Base-by-base conservation (phyloP, 2,329 filamentous ascomycete genomes). In the Penicillium sumatraense region DNA sequence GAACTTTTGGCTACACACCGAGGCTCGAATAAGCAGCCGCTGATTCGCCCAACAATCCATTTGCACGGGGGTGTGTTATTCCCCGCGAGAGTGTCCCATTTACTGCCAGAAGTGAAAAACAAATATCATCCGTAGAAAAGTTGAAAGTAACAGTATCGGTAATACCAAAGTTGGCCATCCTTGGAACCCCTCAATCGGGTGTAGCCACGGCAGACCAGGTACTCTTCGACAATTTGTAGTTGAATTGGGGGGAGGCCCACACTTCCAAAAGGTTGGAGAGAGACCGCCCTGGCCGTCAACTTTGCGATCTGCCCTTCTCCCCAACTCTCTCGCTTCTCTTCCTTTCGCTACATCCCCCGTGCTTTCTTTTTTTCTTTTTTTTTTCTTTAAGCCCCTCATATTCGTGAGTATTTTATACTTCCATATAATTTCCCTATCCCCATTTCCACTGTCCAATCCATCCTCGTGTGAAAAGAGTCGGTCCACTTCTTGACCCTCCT, bases 1-100 rank as follows among this genome's bases (percentile, higher is more conserved):
- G n/a, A n/a, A n/a, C n/a, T n/a, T n/a, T n/a, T n/a, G n/a, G n/a
- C n/a, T 57, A 52, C 54, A 36, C 54, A 26, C 63, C 64, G 62
- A 68, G 60, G 50, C 51, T 38, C 49, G 53, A 68, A 68, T 71
- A 67, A 64, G 62, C 63, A 53, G 49, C 40, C 46, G 55, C 59
- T 69, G 61, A 69, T 70, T 70, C 61, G 63, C 36, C 54, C 27
- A 46, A 20, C 11, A 27, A 21, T n/a, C n/a, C n/a, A 31, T 31
- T 46, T 13, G n/a, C 42, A 46, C 42, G 26, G 42, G 42, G 42
- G 42, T n/a, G 42, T 46, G 42, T 35, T 10, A 11, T 7, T 18
- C 7, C n/a, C 18, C 24, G 7, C 33, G 8, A 36, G 16, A 36
- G 33, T 7, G 33, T 23, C 33, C n/a, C 6, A 8, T 1, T 21